Base-by-base conservation (phyloP, 1,139 yeast species). In the Kurtzmaniella natalensis region DNA sequence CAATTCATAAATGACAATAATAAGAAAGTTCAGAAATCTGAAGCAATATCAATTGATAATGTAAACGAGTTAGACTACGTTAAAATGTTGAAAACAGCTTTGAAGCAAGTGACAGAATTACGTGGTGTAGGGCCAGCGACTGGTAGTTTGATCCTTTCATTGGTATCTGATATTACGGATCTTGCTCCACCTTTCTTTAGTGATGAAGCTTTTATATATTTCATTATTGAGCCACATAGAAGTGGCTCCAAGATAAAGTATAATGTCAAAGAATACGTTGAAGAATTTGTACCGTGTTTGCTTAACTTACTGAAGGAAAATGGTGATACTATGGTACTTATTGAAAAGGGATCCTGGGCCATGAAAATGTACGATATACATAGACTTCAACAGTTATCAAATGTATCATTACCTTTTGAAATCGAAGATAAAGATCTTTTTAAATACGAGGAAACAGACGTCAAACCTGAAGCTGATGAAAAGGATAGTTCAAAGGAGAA, bases 121-220 rank as follows among this genome's bases (percentile, higher is more conserved):
- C 52, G 52, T 34, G 78, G 77, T 0, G 73, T 71, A 5, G 78
- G 78, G 0, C 76, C 76, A 1, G 76, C 78, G 4, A 70, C 75
- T 4, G 72, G 70, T 1, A 66, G 75, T 31, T 52, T 72, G 33
- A 48, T 72, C 0, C 46, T 66, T 28, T 68, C 73, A 1, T 43
- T 68, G n/a, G 36, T 59, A 11, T 23, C 30, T 17, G 38, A 48
- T 18, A 45, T 63, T 17, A 46, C 50, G 13, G 39, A 33, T 1
- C 19, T 25, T 2, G 56, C 68, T 0, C 73, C 74, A 1, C 76
- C 76, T 0, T 72, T 67, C 41, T 70, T 70, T 49, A 69, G 76
- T 34, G 78, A 72, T 37, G 76, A 71, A 44, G 55, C 68, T 9
- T 70, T 63, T 40, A 41, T 58, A 32, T 63, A 57, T 45, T 62